phyloP scores from a whole-genome alignment of 2,329 filamentous ascomycete genomes.

The Aureobasidium mangrovei region DNA sequence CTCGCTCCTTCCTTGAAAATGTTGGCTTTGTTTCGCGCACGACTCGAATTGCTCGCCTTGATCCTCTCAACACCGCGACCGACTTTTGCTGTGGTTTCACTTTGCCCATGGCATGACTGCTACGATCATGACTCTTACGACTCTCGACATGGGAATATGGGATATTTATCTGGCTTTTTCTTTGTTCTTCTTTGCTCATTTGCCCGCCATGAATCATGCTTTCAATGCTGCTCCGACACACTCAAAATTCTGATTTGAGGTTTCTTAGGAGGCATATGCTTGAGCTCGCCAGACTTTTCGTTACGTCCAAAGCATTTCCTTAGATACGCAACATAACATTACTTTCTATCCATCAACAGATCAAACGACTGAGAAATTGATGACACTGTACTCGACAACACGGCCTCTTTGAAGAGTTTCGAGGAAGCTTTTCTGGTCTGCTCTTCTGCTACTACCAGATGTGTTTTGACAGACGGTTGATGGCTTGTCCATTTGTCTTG shows the following conservation, averaged over 20 bases:
- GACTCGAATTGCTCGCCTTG: neutral
- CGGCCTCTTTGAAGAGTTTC: no score
- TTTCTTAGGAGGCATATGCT: neutral
- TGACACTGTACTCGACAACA: no score
- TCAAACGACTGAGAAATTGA: no score
- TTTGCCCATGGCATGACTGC: neutral
- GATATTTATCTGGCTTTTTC: neutral
- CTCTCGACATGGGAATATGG: neutral
- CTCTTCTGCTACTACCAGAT: neutral
- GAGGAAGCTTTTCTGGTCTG: no score
- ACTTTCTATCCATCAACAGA: no score
- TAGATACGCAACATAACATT: neutral
- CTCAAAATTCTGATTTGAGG: neutral
- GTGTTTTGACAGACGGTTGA: no score
- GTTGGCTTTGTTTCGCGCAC: neutral
- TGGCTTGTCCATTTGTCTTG: no score
- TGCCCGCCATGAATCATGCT: neutral
- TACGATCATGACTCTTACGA: conserved; percentile 1
- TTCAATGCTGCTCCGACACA: neutral
- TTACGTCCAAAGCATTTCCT: neutral
- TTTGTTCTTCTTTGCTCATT: neutral
- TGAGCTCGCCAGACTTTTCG: neutral
- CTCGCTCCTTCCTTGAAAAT: neutral
- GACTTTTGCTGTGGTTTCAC: neutral
- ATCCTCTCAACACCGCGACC: no score